Evolutionary conservation across 371 early-diverging fungal genomes (phyloP), one percentile per base, ranked within the genome.

Genomic region (Blastocladiella emersonii): DNA sequence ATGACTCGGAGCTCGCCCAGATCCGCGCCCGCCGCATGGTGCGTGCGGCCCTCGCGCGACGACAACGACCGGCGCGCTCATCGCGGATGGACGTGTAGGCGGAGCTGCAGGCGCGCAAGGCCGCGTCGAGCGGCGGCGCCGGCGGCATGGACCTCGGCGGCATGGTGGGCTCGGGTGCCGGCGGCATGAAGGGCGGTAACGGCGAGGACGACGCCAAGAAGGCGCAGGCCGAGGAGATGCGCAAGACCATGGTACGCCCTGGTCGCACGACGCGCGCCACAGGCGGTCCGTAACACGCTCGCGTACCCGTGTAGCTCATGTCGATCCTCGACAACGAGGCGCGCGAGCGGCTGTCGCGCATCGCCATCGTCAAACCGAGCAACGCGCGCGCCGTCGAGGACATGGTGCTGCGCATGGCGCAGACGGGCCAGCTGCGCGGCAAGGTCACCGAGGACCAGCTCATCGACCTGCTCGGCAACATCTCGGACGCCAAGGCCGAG

Each of bases 321-420:
- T 90, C 90, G 80, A 85, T 92, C 48, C 79, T 95, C 56, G 87
- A 88, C 56, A 85, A 81, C 66, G 82, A 82, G 41, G 95, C 94
- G 35, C 82, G 93, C 53, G 90, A 92, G 66, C 82, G 96, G 64
- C 78, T 94, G 71, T 85, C 87, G 5, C 83, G 93, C 41, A 93
- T 94, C 64, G 81, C 86, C 27, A 87, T 93, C 70, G 93, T 95
- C 17, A 93, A 93, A 71, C 81, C 85, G 3, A 91, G 89, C 23
- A 89, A 90, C 71, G 93, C 91, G 6, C 82, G 92, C 34, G 85
- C 85, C 2, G 91, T 95, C 13, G 93, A 92, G 67, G 92, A 93
- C 68, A 71, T 92, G 64, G 73, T 95, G 65, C 81, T 95, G 62
- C 81, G 88, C 49, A 91, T 93, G 91, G 91, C 90, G 5, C 89